Base-by-base conservation (phyloP, 768 basidiomycete genomes). In the Gymnopilus junonius region DNA sequence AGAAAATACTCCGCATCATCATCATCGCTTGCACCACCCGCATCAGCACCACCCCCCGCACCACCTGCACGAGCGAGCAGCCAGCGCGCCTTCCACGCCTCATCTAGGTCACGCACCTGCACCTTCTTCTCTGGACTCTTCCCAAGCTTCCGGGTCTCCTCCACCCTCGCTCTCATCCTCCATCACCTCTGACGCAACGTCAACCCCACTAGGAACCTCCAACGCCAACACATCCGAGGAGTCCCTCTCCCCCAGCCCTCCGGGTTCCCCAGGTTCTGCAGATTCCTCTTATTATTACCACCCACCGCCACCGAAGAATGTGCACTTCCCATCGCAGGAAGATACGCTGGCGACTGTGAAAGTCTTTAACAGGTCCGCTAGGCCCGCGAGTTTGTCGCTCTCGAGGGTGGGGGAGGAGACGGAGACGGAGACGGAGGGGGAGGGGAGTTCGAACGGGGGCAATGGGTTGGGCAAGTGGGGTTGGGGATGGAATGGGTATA, bases 291-390 rank as follows among this genome's bases (percentile, higher is more conserved):
- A 21, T 17, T 39, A 72, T 79, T 69, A 66, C 79, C 8, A 69
- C 71, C 75, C 88, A 87, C n/a, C 85, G 83, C 78, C 58, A 12
- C 86, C 85, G 1, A 97, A 97, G 79, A 90, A 87, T 55, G 96
- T 98, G 0, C 95, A 96, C 72, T 99, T 98, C 69, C 91, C 94
- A 12, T 82, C 86, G 0, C 82, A 84, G 53, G 80, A 85, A 62
- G 83, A 84, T 45, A 81, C 83, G n/a, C 79, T 92, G 23, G 86
- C 85, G 31, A 86, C 84, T 1, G 82, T 93, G 43, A 78, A 85
- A 15, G 63, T 92, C 8, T 93, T 85, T 76, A 84, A 73, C 69
- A 87, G 84, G 69, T 86, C 80, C 59, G 96, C 87, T 57, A 88
- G 82, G 71, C 97, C 89, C 56, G 90, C 85, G 48, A 65, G 62